Percentiles rank a stretch among this genome's conserved stretches.
phyloP scores from a whole-genome alignment of 73 alveolate genomes.

The Paramecium sonneborni region DNA sequence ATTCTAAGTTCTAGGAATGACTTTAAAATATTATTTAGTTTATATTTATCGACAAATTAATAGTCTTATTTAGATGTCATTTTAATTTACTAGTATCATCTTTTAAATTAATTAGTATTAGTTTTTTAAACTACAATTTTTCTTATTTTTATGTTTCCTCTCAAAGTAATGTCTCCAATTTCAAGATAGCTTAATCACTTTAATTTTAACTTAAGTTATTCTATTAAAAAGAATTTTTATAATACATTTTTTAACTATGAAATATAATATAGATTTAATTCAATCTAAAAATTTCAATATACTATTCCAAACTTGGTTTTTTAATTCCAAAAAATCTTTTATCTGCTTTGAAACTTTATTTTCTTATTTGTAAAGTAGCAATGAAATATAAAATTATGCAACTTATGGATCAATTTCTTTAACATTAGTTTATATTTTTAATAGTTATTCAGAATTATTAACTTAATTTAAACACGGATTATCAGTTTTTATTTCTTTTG shows the following conservation, averaged over 20 bases:
- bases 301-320: neutral
- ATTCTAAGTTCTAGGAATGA: slow-evolving; percentile 6
- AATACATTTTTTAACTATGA: neutral
- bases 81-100: neutral
- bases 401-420: neutral
- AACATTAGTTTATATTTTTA: neutral
- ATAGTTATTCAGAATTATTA: too few species aligned
- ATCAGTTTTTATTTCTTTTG: too few species aligned
- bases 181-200: neutral
- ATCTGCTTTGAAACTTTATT: neutral
- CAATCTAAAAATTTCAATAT: neutral
- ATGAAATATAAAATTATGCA: neutral
- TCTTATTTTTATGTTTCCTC: neutral
- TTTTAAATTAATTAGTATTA: neutral
- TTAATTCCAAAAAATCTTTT: neutral
- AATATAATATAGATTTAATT: neutral
- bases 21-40: neutral
- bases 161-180: neutral
- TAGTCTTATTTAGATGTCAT: neutral
- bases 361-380: neutral
- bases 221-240: neutral
- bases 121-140: neutral
- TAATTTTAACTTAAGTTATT: neutral
- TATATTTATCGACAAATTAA: neutral
- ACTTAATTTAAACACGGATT: too few species aligned